Conservation (phyloP, 2,329 filamentous ascomycete species). For the Knoxdaviesia capensis region DNA sequence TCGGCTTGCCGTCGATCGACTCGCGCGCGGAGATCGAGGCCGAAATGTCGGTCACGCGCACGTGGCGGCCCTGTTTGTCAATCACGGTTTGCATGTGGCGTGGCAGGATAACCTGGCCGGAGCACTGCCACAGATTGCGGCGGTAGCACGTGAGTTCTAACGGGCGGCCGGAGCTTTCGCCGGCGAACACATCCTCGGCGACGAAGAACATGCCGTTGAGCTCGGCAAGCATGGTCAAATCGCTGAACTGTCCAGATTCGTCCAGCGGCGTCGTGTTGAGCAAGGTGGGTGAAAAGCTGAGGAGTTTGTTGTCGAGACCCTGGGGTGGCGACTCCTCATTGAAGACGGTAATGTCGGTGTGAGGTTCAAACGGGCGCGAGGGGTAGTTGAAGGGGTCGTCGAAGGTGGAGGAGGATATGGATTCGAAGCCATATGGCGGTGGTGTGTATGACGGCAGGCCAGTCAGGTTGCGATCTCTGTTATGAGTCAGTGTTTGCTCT, state of each 20-base stretch:
- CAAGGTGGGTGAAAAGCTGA: constrained; percentile 50
- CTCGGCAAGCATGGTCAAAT: constrained; percentile 51
- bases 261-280: constrained; percentile 43
- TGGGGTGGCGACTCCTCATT: constrained; percentile 25
- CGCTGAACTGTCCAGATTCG: constrained; percentile 40
- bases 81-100: constrained; percentile 10
- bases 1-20: constrained; percentile 76
- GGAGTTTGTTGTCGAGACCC: constrained; percentile 46
- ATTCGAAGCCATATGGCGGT: not conserved
- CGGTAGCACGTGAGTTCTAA: constrained; percentile 87
- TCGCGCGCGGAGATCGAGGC: constrained; percentile 72
- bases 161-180: constrained; percentile 34
- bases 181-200: constrained; percentile 58
- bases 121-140: constrained; percentile 87
- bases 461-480: not conserved
- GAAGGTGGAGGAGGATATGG: constrained; percentile 17
- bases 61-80: constrained; percentile 44
- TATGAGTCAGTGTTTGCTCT: too few relatives aligned
- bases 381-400: constrained; percentile 46
- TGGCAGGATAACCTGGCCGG: constrained; percentile 55
- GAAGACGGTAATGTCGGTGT: constrained; percentile 9
- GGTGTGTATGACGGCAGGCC: not conserved
- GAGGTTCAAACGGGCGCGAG: constrained; percentile 21
- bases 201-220: constrained; percentile 80
- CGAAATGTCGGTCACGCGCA: constrained; percentile 57